These are phyloP conservation scores for Ophiosphaerella korrae DNA, from an alignment of 2,329 filamentous ascomycete genomes.

Conservation along the genomic window DNA sequence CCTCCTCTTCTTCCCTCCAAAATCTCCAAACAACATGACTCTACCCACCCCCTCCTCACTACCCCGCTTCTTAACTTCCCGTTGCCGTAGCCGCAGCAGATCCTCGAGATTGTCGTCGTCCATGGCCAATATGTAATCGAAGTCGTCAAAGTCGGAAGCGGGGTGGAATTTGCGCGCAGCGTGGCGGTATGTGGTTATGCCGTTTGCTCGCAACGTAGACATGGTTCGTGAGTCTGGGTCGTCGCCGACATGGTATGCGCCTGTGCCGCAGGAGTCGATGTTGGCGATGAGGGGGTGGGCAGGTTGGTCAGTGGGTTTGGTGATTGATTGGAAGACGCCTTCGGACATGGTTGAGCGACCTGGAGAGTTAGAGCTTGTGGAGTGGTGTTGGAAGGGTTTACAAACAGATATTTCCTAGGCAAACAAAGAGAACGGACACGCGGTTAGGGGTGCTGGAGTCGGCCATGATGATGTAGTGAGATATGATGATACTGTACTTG, in stretches of 20 bases:
- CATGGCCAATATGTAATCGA: constrained; percentile 97
- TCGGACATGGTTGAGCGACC: constrained; percentile 91
- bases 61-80: constrained; percentile 53
- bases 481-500: no score
- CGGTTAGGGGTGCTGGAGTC: constrained; percentile 26
- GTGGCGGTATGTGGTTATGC: constrained; percentile 78
- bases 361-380: constrained; percentile 23
- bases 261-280: constrained; percentile 91
- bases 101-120: constrained; percentile 80
- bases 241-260: constrained; percentile 80
- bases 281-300: constrained; percentile 61
- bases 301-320: constrained; percentile 57
- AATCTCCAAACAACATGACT: constrained; percentile 86
- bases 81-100: constrained; percentile 63
- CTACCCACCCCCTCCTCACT: constrained; percentile 50
- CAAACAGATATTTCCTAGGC: constrained; percentile 91
- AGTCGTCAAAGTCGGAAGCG: constrained; percentile 75
- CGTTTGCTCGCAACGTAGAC: constrained; percentile 73
- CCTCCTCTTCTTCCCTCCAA: constrained; percentile 59
- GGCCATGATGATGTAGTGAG: constrained; percentile 8
- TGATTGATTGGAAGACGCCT: constrained; percentile 81
- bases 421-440: constrained; percentile 88
- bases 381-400: constrained; percentile 40
- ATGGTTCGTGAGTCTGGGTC: constrained; percentile 83
- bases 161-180: constrained; percentile 72